These are phyloP conservation scores for Monosporascus sp. DNA, from an alignment of 2,329 filamentous ascomycete species.

Conservation along the genomic window DNA sequence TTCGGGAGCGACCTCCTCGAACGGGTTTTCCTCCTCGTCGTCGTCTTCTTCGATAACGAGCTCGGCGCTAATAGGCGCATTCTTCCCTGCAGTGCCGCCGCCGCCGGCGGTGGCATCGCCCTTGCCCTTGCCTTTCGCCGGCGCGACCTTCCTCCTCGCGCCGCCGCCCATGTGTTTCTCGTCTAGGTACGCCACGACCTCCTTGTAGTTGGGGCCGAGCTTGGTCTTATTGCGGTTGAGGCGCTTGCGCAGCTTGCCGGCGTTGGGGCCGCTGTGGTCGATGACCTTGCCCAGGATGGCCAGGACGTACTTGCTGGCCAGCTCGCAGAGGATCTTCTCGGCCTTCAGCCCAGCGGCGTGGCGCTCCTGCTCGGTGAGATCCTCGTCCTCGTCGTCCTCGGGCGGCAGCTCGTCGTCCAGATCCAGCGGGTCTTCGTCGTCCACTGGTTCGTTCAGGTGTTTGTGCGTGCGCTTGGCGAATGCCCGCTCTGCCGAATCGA, in stretches of 20 bases:
- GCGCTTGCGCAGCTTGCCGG: constrained; percentile 62
- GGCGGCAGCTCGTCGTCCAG: constrained; percentile 54
- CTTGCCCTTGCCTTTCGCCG: constrained; percentile 37
- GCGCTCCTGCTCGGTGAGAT: constrained; percentile 51
- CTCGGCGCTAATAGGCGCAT: constrained; percentile 39
- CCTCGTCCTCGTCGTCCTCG: constrained; percentile 53
- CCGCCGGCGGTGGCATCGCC: constrained; percentile 6
- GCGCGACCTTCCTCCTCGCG: constrained; percentile 36
- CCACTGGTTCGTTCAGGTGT: constrained; percentile 57
- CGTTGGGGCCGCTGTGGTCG: constrained; percentile 55
- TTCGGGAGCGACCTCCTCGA: constrained; percentile 47
- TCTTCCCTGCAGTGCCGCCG: constrained; percentile 30
- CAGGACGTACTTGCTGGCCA: constrained; percentile 80
- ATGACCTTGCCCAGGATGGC: constrained; percentile 71
- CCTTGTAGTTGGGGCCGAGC: constrained; percentile 80
- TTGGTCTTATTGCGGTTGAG: constrained; percentile 74
- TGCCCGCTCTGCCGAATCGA: constrained; percentile 68
- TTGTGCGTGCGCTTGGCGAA: constrained; percentile 67
- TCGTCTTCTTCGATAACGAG: constrained; percentile 39
- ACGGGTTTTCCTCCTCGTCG: constrained; percentile 36
- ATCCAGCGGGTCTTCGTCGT: constrained; percentile 69
- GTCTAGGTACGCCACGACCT: constrained; percentile 77
- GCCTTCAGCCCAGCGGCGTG: constrained; percentile 65
- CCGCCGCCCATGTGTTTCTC: constrained; percentile 52
- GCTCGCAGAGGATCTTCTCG: constrained; percentile 80